Conservation (phyloP, 345 rosid species). For the Euphorbia lathyris region DNA sequence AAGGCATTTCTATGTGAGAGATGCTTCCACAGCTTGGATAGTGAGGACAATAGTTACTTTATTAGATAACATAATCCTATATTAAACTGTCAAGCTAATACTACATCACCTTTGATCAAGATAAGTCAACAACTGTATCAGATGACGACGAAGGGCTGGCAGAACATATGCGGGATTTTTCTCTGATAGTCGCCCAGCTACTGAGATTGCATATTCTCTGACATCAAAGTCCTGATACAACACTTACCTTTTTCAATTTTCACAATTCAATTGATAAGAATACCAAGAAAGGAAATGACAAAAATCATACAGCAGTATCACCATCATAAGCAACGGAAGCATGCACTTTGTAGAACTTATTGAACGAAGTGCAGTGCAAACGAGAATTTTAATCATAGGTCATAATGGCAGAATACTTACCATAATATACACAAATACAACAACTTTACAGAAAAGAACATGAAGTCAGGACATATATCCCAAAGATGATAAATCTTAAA, state of each 20-base stretch:
- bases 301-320: not conserved
- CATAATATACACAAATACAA: not conserved
- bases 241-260: slow-evolving; percentile 17
- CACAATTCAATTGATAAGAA: slow-evolving; percentile 3
- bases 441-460: not conserved
- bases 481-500: not conserved
- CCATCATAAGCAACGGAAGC: not conserved
- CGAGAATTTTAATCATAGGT: slow-evolving; percentile 7
- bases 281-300: not conserved
- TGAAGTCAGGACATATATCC: not conserved
- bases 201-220: slow-evolving; percentile 90
- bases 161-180: slow-evolving; percentile 99
- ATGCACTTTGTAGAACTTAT: not conserved
- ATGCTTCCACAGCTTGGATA: slow-evolving; percentile 3
- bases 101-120: slow-evolving; percentile 77
- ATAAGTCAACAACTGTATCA: slow-evolving; percentile 93
- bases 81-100: not conserved
- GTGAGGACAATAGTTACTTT: not conserved
- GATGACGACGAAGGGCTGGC: slow-evolving; percentile 99
- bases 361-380: not conserved
- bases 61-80: not conserved
- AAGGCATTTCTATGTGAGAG: slow-evolving; percentile 36
- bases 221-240: slow-evolving; percentile 84
- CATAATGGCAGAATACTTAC: not conserved
- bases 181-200: slow-evolving; percentile 93